Base-by-base conservation (phyloP, 2,329 filamentous ascomycete species). In the Monosporascus sp. region DNA sequence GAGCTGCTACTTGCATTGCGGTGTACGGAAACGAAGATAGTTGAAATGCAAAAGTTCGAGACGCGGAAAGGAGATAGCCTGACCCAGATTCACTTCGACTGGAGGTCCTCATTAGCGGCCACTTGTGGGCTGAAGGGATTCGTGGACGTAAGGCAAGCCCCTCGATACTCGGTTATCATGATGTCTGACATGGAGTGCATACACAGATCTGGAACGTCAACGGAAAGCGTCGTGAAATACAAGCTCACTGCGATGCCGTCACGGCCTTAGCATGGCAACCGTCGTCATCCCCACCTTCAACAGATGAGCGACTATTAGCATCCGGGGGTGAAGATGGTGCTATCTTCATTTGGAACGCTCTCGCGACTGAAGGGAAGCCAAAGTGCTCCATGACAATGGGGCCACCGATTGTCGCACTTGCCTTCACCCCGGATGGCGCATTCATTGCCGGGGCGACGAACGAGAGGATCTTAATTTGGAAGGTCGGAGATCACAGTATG, bases 231-330 rank as follows among this genome's bases (percentile, higher is more conserved):
- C 76, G 76, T 50, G 77, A 80, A 40, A 83, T 85, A 52, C 76
- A 76, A 46, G 82, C 83, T 7, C 84, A 86, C 59, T 77, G 79
- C 52, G 81, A 82, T 20, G 67, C 76, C 24, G 79, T 86, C 50
- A 84, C 81, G 0, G 75, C 78, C 3, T 71, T 86, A 57, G 73
- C 77, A 55, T 87, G 83, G 83, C 84, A 86, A 60, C 83, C 84
- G 11, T 58, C 81, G 19, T 73, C 76, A 52, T 61, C 67, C 16
- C 65, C 66, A 2, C 52, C 62, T 1, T 52, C 62, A 4, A 71
- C 76, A 7, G 77, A 78, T 49, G 81, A 85, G 57, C 74, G 84
- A 24, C 70, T 86, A 3, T 75, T 85, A 52, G 83, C 84, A 7
- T 82, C 83, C 1, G 82, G 82, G 24, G 80, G 80, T 3, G 82